Base-by-base conservation (phyloP, 2,329 filamentous ascomycete species). In the Fusarium annulatum region DNA sequence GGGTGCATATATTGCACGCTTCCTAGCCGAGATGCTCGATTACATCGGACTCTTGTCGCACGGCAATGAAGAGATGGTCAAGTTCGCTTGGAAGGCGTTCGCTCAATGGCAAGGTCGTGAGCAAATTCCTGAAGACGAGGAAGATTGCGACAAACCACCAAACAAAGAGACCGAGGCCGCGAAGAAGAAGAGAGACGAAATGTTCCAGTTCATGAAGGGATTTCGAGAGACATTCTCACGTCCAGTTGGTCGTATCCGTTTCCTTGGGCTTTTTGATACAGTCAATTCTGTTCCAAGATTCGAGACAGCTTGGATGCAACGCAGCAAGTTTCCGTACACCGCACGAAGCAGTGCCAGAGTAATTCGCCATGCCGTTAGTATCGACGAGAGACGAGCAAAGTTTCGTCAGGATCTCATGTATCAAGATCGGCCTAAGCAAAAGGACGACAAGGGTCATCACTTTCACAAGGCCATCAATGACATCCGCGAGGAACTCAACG, bases 41-140 rank as follows among this genome's bases (percentile, higher is more conserved):
- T 91, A 93, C 74, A 91, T 96, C 61, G 94, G 94, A 3, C 85
- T 97, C 0, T 85, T 97, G 19, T 92, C 91, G 18, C 91, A 93
- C 58, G 94, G 94, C 16, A 97, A 97, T 76, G 93, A 97, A 78
- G 94, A 96, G 75, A 92, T 96, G 90, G 90, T 94, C 58, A 86
- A 88, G 8, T 97, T 97, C 79, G 94, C 93, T 1, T 96, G 94
- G 93, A 95, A 93, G 79, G 91, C 92, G 0, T 95, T 94, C 77
- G 88, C 91, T 12, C 90, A 91, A 78, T 94, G 92, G 91, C 91
- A 94, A 77, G 87, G 86, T 48, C 88, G 91, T 12, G 33, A 83
- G 85, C 84, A 85, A 85, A 82, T 81, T 15, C 83, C 85, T 1
- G 78, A 79, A 19, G 77, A 82, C 38, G 79, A 82, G 12, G 81